Evolutionary conservation across 2,329 filamentous ascomycete genomes (phyloP).

Genomic region (Monilinia vaccinii-corymbosi): DNA sequence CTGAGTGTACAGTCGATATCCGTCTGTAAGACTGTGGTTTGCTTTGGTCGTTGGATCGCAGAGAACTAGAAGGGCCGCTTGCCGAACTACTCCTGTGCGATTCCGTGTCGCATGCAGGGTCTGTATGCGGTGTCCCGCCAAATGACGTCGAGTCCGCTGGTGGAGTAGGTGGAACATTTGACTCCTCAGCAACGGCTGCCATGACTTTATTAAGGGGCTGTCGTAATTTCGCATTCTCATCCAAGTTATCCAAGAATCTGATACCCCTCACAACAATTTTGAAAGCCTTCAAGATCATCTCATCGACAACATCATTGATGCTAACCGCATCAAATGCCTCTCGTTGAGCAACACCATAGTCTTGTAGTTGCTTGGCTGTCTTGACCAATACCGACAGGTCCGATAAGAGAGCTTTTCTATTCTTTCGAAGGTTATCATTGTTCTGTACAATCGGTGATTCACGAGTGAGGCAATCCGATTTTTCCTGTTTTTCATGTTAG

Average conservation of each 20-base stretch:
- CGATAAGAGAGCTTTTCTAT: conserved; percentile 78
- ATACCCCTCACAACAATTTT: conserved; percentile 89
- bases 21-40: conserved; percentile 26
- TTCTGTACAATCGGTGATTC: conserved; percentile 68
- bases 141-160: conserved; percentile 49
- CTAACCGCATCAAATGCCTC: conserved; percentile 41
- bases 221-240: conserved; percentile 48
- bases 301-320: conserved; percentile 72
- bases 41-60: conserved; percentile 25
- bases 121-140: conserved; percentile 32
- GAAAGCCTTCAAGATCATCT: conserved; percentile 90
- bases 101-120: conserved; percentile 32
- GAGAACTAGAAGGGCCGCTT: conserved; percentile 22
- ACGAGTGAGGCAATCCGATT: conserved; percentile 75
- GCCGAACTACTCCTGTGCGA: conserved; percentile 26
- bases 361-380: conserved; percentile 76
- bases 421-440: conserved; percentile 66
- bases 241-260: conserved; percentile 78
- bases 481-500: conserved; percentile 51
- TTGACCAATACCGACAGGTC: conserved; percentile 87
- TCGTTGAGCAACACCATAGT: conserved; percentile 42
- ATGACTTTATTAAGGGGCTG: conserved; percentile 47
- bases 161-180: conserved; percentile 51
- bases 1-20: conserved; percentile 19
- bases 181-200: conserved; percentile 51